These are phyloP conservation scores for Oxalis stricta DNA, from an alignment of 441 rosid genomes.

Conservation along the genomic window DNA sequence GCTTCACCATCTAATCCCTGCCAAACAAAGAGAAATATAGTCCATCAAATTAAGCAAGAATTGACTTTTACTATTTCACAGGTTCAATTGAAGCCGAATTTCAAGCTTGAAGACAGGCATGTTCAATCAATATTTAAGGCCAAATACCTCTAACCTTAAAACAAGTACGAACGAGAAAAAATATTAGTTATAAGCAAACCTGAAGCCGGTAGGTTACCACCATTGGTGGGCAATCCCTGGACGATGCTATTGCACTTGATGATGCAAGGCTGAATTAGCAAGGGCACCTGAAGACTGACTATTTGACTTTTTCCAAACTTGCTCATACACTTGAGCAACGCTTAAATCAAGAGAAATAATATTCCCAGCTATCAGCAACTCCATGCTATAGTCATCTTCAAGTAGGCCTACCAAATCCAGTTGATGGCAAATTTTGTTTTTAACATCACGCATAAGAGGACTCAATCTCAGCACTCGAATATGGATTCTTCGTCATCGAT, in stretches of 20 bases:
- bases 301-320: slow-evolving; percentile 97
- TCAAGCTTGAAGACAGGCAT: too few species aligned
- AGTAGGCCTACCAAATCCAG: slow-evolving; percentile 80
- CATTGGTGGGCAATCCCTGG: slow-evolving; percentile 94
- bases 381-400: slow-evolving; percentile 99
- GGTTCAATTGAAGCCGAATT: too few species aligned
- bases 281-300: slow-evolving; percentile 59
- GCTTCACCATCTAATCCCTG: slow-evolving; percentile 99
- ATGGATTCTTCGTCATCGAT: slow-evolving; percentile 98
- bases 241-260: slow-evolving; percentile 44
- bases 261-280: slow-evolving; percentile 52
- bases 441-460: slow-evolving; percentile 99
- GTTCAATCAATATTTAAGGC: neutral
- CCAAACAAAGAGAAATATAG: slow-evolving; percentile 8
- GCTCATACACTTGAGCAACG: slow-evolving; percentile 97
- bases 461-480: slow-evolving; percentile 98
- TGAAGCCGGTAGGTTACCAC: slow-evolving; percentile 98
- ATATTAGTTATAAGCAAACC: slow-evolving; percentile 35
- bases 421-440: slow-evolving; percentile 96
- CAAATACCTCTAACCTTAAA: neutral
- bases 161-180: neutral
- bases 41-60: neutral
- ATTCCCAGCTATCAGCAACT: slow-evolving; percentile 97
- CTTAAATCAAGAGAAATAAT: slow-evolving; percentile 98
- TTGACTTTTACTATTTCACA: too few species aligned